Evolutionary conservation across 108 stramenopile genomes (phyloP), one percentile per base, ranked within the genome.

Genomic region (Nitzschia sp.): DNA sequence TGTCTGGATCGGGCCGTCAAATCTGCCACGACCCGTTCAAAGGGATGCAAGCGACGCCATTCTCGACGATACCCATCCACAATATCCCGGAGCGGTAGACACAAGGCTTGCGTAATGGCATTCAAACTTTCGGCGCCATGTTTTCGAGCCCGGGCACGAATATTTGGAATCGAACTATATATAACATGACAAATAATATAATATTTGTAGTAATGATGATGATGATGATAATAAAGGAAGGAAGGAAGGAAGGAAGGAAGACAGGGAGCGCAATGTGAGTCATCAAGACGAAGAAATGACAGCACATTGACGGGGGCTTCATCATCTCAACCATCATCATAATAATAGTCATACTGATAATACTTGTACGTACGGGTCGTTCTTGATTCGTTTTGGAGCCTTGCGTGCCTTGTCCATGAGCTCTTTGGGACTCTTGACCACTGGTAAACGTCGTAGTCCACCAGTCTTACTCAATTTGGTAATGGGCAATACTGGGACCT

Each of bases 1-100:
- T 86, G 76, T 23, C 88, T 73, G 0, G 89, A 62, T 8, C 89
- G 72, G 11, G 90, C 88, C 26, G 97, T 96, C 32, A 98, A 72
- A 66, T 96, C 91, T 50, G 95, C 92, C 17, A 97, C 92, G 29
- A 95, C 94, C 31, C 71, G 72, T 78, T 98, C 97, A 58, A 98
- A 98, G 6, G 97, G 97, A 82, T 98, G 97, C 45, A 98, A 76
- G 23, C 76, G 54, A 41, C 76, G 53, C 59, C 88, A 82, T 68
- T 90, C 85, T 22, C 76, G 60, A 29, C 83, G 62, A 69, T 96
- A 98, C n/a, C 83, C 83, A 22, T 91, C 53, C 1, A 96, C 82
- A 13, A 86, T 64, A 31, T 96, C 88, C 48, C 85, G 75, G 17
- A 98, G 68, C 8, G 97, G 97, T 6, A 80, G 23, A 52, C 95